phyloP scores from a whole-genome alignment of 805 yeast genomes.

The Danielia oregonensis region DNA sequence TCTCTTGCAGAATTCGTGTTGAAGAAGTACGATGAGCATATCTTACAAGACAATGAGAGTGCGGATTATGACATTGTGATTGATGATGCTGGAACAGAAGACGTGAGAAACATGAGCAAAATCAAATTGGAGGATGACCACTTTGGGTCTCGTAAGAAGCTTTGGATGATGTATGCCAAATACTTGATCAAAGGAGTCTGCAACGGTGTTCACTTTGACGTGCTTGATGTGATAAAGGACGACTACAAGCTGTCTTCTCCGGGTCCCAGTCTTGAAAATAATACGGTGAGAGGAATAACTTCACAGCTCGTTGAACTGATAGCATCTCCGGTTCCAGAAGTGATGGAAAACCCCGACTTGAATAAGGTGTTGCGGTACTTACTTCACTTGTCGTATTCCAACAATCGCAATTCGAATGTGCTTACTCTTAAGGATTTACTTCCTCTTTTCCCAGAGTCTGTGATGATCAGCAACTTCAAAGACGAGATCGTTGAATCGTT shows the following conservation, averaged over 20 bases:
- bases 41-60: constrained; percentile 4
- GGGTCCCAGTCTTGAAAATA: background rate
- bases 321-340: background rate
- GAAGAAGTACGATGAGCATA: constrained; percentile 27
- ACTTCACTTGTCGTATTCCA: constrained; percentile 25
- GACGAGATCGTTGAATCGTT: constrained; percentile 79
- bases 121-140: constrained; percentile 33
- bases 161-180: constrained; percentile 69
- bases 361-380: constrained; percentile 29
- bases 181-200: constrained; percentile 36
- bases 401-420: constrained; percentile 22
- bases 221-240: background rate
- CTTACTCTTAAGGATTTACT: constrained; percentile 75
- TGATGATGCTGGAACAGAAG: constrained; percentile 47
- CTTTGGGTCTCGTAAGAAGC: constrained; percentile 50
- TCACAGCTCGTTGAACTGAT: background rate
- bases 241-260: background rate
- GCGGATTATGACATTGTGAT: constrained; percentile 44
- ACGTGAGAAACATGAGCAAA: constrained; percentile 27
- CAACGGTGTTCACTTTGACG: constrained; percentile 1
- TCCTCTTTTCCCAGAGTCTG: constrained; percentile 80
- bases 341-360: constrained; percentile 8
- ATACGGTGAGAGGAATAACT: constrained; percentile 1
- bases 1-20: constrained; percentile 47
- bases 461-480: constrained; percentile 77